Base-by-base conservation (phyloP, 176 grass and related monocot species). In the Musa itinerans region DNA sequence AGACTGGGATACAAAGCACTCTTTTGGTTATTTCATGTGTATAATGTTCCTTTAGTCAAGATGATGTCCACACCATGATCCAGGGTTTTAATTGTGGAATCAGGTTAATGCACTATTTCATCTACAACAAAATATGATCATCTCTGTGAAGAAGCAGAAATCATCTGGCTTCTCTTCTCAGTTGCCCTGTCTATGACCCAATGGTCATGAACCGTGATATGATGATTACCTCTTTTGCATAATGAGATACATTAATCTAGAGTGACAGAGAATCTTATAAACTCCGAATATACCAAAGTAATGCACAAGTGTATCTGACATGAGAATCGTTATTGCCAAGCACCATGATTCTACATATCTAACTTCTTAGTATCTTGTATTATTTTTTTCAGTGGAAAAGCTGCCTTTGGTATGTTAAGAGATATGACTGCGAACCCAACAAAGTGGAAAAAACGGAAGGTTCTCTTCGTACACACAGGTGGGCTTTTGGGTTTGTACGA, bases 401-500 rank as follows among this genome's bases (percentile, higher is more conserved):
- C 83, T 9, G 74, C 74, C 43, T 86, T 81, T 81, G 82, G 86
- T 24, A 77, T 99, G 90, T 52, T 94, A 56, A 89, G 86, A 84
- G 90, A 99, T 34, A 99, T 99, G 88, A 56, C 78, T 43, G 43
- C 14, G 13, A 88, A 94, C 75, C 90, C 90, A 52, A 11, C 83
- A 49, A 91, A 99, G 69, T 99, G 90, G 95, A 77, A 82, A 81
- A 84, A 85, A 4, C 76, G 82, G 50, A 93, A 85, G 85, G 63
- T 99, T 79, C 80, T 99, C 58, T 99, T 99, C 71, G 16, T 99
- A 71, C 95, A 94, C 51, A 99, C 88, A 14, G 90, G 95, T 12
- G 95, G 90, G 20, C 90, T 99, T 76, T 88, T 99, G 53, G 95
- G 90, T n/a, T 84, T 99, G 83, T 99, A 89, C 54, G 90, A 94